phyloP scores from a whole-genome alignment of 495 filamentous ascomycete species.

The Arthonia radiata region DNA sequence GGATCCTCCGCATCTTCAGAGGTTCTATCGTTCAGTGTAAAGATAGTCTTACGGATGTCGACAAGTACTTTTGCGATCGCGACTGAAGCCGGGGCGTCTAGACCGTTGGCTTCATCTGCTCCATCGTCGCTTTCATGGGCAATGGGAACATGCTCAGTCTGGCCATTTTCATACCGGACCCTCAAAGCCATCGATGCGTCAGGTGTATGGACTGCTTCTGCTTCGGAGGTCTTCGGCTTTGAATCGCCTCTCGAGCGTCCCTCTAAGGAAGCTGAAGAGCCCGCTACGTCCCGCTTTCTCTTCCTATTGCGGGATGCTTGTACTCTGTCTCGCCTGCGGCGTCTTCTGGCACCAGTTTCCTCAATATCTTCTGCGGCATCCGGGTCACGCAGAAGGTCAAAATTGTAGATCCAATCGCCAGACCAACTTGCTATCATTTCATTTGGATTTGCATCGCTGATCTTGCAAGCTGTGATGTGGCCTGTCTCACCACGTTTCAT shows the following conservation, averaged over 20 bases:
- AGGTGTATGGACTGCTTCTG: slow-evolving; percentile 10
- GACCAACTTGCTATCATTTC: slow-evolving; percentile 58
- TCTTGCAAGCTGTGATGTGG: slow-evolving; percentile 58
- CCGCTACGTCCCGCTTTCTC: slow-evolving; percentile 27
- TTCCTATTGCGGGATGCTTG: slow-evolving; percentile 23
- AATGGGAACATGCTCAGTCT: slow-evolving; percentile 27
- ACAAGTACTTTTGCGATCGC: slow-evolving; percentile 29
- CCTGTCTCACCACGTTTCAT: slow-evolving; percentile 29
- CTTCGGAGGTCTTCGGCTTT: slow-evolving; percentile 17
- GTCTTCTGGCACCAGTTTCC: slow-evolving; percentile 1
- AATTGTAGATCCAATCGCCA: slow-evolving; percentile 50
- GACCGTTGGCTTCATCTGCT: slow-evolving; percentile 1
- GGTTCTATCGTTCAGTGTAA: slow-evolving; percentile 17
- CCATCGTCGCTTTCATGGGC: no score
- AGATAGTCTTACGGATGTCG: slow-evolving; percentile 31
- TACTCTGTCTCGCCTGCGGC: slow-evolving; percentile 10
- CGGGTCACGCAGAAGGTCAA: slow-evolving; percentile 38
- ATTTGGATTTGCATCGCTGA: slow-evolving; percentile 51
- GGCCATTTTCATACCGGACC: slow-evolving; percentile 37
- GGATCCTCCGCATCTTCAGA: slow-evolving; percentile 12
- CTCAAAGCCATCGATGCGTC: slow-evolving; percentile 21
- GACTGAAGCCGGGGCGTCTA: slow-evolving; percentile 13
- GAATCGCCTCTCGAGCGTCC: slow-evolving; percentile 17
- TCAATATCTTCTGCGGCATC: slow-evolving; percentile 25
- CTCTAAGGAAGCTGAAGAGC: slow-evolving; percentile 21